Conservation (phyloP, 176 grass and related monocot species). For the Tuctoria greenei region DNA sequence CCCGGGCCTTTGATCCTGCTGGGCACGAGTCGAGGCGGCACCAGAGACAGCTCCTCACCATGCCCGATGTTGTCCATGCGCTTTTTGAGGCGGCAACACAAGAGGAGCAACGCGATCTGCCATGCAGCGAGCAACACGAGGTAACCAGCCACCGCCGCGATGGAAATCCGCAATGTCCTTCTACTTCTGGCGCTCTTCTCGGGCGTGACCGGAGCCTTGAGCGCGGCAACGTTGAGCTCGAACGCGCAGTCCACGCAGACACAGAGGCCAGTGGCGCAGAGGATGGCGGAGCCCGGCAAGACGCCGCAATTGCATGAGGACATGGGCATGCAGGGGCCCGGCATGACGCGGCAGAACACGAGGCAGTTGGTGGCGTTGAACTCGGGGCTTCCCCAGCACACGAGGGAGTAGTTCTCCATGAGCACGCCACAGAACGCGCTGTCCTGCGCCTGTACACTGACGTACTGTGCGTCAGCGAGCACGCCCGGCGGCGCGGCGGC, state of each 20-base stretch:
- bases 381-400: constrained; percentile 67
- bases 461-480: constrained; percentile 45
- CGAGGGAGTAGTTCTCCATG: constrained; percentile 74
- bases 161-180: constrained; percentile 29
- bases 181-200: constrained; percentile 9
- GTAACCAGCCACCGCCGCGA: neutral
- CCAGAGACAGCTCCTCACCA: neutral
- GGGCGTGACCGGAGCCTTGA: neutral
- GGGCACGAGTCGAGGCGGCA: constrained; percentile 27
- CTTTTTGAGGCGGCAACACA: constrained; percentile 18
- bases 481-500: constrained; percentile 23
- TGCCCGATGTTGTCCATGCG: neutral
- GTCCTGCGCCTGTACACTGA: constrained; percentile 58
- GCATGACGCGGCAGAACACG: constrained; percentile 63
- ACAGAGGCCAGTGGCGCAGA: constrained; percentile 39
- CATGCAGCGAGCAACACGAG: constrained; percentile 34
- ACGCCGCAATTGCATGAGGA: constrained; percentile 59
- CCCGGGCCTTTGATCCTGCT: constrained; percentile 33
- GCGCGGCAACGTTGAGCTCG: constrained; percentile 30
- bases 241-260: constrained; percentile 65
- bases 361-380: constrained; percentile 49
- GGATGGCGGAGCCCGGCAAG: constrained; percentile 61
- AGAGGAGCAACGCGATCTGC: constrained; percentile 21
- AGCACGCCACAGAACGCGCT: constrained; percentile 59
- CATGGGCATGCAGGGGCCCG: constrained; percentile 55